A percentile compares a stretch with the other conserved stretches of the same genome.
These are phyloP conservation scores for Tylopilus orsonianus DNA, from an alignment of 1,284 basidiomycete species.

Conservation along the genomic window DNA sequence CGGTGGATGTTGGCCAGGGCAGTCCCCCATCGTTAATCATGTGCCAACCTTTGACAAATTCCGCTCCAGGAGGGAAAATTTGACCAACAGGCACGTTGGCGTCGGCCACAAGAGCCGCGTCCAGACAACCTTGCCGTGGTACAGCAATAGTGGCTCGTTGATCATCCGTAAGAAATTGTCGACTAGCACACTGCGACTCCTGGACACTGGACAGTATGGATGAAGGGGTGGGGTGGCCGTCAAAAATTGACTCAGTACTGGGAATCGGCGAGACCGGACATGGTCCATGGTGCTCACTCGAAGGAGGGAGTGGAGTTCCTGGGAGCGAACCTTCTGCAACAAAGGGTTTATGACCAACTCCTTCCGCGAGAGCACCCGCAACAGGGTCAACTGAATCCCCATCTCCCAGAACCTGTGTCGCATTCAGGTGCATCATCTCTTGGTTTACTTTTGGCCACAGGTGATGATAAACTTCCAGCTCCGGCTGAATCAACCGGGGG, in stretches of 20 bases:
- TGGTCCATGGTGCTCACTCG: conserved; percentile 1
- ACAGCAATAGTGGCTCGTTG: neutral
- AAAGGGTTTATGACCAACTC: neutral
- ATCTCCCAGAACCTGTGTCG: neutral
- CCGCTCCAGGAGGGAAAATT: conserved; percentile 76
- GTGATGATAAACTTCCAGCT: conserved; percentile 21
- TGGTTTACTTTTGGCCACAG: conserved; percentile 32
- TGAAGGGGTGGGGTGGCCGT: conserved; percentile 21
- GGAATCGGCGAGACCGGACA: conserved; percentile 7
- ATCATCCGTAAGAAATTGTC: conserved; percentile 3
- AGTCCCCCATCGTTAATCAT: conserved; percentile 62
- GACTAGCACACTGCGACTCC: neutral
- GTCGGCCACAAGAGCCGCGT: conserved; percentile 63
- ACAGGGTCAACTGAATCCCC: neutral
- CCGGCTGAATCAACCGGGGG: neutral
- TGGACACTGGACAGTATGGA: conserved; percentile 4
- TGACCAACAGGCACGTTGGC: conserved; percentile 75
- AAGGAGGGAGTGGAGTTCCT: neutral
- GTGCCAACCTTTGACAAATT: conserved; percentile 81
- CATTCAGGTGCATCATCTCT: conserved; percentile 27
- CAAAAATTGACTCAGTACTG: conserved; percentile 13
- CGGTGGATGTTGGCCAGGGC: conserved; percentile 69
- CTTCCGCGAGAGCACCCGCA: neutral
- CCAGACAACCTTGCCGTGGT: conserved; percentile 29
- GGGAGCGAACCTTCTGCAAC: neutral